These are phyloP conservation scores for Phylloporus rhodoxanthus DNA, from an alignment of 768 basidiomycete genomes.

Conservation along the genomic window DNA sequence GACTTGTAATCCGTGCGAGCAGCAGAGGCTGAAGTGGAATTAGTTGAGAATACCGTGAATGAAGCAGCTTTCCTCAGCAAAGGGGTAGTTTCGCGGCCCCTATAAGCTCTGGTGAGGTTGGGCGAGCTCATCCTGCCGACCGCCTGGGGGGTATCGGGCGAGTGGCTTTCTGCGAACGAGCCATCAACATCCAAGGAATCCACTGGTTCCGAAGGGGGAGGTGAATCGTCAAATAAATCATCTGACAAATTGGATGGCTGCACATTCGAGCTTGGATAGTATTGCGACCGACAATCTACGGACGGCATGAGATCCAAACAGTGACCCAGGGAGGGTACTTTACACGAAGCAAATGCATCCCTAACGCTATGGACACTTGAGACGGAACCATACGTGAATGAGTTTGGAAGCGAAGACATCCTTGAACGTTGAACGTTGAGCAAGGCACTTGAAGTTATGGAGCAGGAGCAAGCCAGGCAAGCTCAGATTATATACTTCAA, in stretches of 20 bases:
- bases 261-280: constrained; percentile 55
- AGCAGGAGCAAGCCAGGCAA: no score
- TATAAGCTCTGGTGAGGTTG: background rate
- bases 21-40: background rate
- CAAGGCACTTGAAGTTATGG: background rate
- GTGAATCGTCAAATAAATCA: constrained; percentile 33
- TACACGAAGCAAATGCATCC: constrained; percentile 59
- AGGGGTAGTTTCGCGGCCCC: constrained; percentile 31
- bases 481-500: background rate
- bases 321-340: constrained; percentile 15
- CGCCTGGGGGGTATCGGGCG: constrained; percentile 14
- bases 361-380: constrained; percentile 45
- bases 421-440: no score
- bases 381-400: constrained; percentile 43
- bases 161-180: constrained; percentile 7
- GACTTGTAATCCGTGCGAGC: background rate
- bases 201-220: constrained; percentile 3
- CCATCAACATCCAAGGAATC: background rate
- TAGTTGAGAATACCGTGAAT: constrained; percentile 22
- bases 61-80: constrained; percentile 37
- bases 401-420: constrained; percentile 44
- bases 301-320: constrained; percentile 3
- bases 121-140: constrained; percentile 10
- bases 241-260: constrained; percentile 42
- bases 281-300: constrained; percentile 65